Evolutionary conservation across 2,329 filamentous ascomycete genomes (phyloP), one percentile per base, ranked within the genome.

Genomic region (Magnaporthiopsis incrustans): DNA sequence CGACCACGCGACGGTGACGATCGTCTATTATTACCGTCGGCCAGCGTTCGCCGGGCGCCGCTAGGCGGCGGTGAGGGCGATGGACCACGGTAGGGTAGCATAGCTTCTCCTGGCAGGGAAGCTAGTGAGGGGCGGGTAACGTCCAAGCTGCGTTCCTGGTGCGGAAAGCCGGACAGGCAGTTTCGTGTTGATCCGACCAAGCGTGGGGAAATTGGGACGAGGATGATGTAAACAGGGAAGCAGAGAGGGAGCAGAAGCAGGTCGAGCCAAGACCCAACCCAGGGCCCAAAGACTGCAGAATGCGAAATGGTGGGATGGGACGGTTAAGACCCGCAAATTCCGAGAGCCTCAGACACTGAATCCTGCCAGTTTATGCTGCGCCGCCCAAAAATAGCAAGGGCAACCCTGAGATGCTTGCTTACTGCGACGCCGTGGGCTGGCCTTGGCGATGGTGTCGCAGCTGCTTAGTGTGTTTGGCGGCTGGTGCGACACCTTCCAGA

Each of bases 11-110:
- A 22, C 11, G 35, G 38, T 27, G 60, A 56, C 22, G 44, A 10
- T 22, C 44, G 44, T 25, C 44, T 53, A 53, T 53, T 25, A 25
- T 25, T 53, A 25, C n/a, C 7, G 4, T 25, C 44, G 44, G 32
- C 32, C 12, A 25, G 32, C 4, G 27, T 8, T 12, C 18, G 50
- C 18, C 50, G 61, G 26, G 32, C 61, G 27, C 15, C 8, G 18
- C n/a, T 33, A 14, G 61, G 61, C 53, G 61, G 35, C n/a, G 61
- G 61, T 30, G 53, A 63, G 26, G 53, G 61, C 25, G 61, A 63
- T 10, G 61, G 44, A 30, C 50, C 32, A 12, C 25, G 61, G n/a
- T 32, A 35, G 61, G 30, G 33, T 4, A 53, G 32, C 61, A 63
- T 63, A 30, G 53, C 33, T 26, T n/a, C 12, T n/a, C 33, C 33